phyloP scores from a whole-genome alignment of 768 basidiomycete genomes.

The Inosperma sp. region DNA sequence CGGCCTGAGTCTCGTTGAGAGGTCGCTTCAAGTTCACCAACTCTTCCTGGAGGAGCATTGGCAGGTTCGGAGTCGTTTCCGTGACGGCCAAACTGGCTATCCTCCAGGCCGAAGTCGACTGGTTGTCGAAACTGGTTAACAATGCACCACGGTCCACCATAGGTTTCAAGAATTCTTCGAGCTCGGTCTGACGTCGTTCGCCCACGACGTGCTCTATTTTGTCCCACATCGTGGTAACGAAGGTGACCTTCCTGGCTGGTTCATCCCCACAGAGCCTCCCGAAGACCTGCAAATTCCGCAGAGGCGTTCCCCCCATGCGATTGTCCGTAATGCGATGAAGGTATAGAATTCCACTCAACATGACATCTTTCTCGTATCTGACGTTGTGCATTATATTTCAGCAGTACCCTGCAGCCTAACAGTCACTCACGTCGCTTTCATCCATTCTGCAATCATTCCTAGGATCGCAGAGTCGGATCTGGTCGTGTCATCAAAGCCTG shows the following conservation, averaged over 20 bases:
- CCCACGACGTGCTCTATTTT: slow-evolving; percentile 19
- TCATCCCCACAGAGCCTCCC: no score
- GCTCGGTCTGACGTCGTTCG: slow-evolving; percentile 11
- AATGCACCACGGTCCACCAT: slow-evolving; percentile 14
- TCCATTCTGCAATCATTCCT: slow-evolving; percentile 36
- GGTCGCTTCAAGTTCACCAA: slow-evolving; percentile 11
- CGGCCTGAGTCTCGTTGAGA: slow-evolving; percentile 14
- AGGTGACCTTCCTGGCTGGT: slow-evolving; percentile 42
- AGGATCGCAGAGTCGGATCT: slow-evolving; percentile 42
- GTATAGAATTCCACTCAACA: slow-evolving; percentile 36
- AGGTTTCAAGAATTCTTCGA: slow-evolving; percentile 15
- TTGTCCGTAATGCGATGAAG: slow-evolving; percentile 41
- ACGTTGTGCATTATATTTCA: not conserved
- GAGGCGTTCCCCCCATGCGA: no score
- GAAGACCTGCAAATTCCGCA: slow-evolving; percentile 43
- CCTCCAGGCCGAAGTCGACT: slow-evolving; percentile 7
- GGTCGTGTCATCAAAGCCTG: no score
- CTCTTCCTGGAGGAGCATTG: slow-evolving; percentile 19
- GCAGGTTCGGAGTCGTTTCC: not conserved
- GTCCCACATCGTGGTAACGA: slow-evolving; percentile 50
- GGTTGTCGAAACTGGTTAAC: slow-evolving; percentile 10
- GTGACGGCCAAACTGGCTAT: slow-evolving; percentile 12
- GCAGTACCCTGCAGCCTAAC: not conserved
- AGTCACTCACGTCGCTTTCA: slow-evolving; percentile 6
- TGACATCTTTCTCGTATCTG: slow-evolving; percentile 9